Evolutionary conservation across 345 rosid species (phyloP).

Genomic region (Brassica cretica): DNA sequence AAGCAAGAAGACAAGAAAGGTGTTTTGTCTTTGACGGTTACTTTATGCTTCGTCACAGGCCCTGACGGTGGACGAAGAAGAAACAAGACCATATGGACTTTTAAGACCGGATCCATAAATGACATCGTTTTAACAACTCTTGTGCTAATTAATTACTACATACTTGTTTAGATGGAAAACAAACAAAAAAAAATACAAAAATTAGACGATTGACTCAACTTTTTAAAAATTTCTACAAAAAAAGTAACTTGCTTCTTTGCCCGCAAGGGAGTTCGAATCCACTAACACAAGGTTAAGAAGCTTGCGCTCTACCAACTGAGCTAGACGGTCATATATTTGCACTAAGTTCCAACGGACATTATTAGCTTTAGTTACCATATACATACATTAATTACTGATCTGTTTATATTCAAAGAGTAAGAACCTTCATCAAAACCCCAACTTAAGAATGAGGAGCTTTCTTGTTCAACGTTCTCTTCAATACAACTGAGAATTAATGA

Average conservation of each 20-base stretch:
- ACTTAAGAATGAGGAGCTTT: not conserved
- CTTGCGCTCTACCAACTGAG: not conserved
- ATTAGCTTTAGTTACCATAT: not conserved
- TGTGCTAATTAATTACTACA: not conserved
- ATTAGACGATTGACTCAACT: not conserved
- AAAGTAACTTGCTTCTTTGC: not conserved
- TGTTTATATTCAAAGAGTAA: not conserved
- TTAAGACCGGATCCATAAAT: not conserved
- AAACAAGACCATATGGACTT: not conserved
- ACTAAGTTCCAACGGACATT: not conserved
- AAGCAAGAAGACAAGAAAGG: slow-evolving; percentile 25
- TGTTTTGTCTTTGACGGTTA: slow-evolving; percentile 7
- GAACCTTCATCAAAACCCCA: not conserved
- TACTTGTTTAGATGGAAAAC: too few relatives aligned
- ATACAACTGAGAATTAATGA: slow-evolving; percentile 6
- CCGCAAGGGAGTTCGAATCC: not conserved
- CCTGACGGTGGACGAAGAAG: not conserved
- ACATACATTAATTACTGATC: not conserved
- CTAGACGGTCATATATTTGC: not conserved
- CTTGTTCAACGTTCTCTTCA: not conserved
- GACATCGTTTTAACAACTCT: not conserved
- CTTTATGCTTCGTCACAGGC: slow-evolving; percentile 8
- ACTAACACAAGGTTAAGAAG: not conserved
- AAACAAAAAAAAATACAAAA: too few relatives aligned
- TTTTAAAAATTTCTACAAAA: not conserved